Percentiles rank a stretch among this genome's conserved stretches.
These are phyloP conservation scores for Cercospora sp. DNA, from an alignment of 2,329 filamentous ascomycete genomes.

Conservation along the genomic window DNA sequence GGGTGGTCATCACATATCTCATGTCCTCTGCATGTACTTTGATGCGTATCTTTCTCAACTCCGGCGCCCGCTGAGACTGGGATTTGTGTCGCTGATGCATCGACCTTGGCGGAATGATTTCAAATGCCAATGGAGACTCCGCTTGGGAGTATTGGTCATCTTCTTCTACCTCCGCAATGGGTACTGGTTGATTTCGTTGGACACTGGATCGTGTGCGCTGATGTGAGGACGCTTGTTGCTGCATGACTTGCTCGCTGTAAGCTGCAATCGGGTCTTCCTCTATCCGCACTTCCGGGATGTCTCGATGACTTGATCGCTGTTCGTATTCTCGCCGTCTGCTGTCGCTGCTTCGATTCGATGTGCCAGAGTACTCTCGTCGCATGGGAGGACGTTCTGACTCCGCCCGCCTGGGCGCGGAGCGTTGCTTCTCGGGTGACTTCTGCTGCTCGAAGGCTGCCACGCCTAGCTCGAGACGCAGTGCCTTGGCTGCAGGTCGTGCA, in stretches of 20 bases:
- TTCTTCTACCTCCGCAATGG: slow-evolving; percentile 78
- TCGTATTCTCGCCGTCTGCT: slow-evolving; percentile 48
- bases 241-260: slow-evolving; percentile 30
- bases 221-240: slow-evolving; percentile 27
- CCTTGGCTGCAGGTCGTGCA: slow-evolving; percentile 49
- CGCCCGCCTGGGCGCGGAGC: slow-evolving; percentile 44
- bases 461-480: slow-evolving; percentile 51
- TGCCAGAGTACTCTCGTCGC: slow-evolving; percentile 40
- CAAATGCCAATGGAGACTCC: slow-evolving; percentile 55
- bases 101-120: slow-evolving; percentile 50
- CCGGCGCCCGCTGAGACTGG: slow-evolving; percentile 53
- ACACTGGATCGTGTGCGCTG: slow-evolving; percentile 39
- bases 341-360: slow-evolving; percentile 27
- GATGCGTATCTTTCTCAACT: slow-evolving; percentile 75
- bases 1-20: slow-evolving; percentile 83
- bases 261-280: slow-evolving; percentile 42
- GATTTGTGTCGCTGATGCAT: slow-evolving; percentile 51
- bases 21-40: slow-evolving; percentile 93
- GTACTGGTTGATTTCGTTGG: slow-evolving; percentile 54
- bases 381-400: slow-evolving; percentile 47
- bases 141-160: slow-evolving; percentile 36
- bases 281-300: slow-evolving; percentile 66
- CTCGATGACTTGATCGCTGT: slow-evolving; percentile 57
- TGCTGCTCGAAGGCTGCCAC: slow-evolving; percentile 51
- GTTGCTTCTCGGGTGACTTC: slow-evolving; percentile 35